Percentiles rank a stretch among this genome's conserved stretches.
Evolutionary conservation across 441 rosid species (phyloP).

Genomic region (Geranium incanum): DNA sequence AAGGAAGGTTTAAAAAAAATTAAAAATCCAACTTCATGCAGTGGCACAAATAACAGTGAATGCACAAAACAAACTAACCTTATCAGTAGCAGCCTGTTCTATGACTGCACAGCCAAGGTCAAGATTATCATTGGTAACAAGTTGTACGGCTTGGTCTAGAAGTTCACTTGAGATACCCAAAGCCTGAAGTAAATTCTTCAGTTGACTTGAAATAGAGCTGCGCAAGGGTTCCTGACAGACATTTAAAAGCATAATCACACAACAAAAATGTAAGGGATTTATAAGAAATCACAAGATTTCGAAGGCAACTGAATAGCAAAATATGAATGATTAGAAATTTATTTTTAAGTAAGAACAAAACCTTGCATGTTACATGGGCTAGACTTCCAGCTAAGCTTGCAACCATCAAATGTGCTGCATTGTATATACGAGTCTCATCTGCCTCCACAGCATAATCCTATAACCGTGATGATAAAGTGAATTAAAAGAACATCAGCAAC

Average conservation of each 20-base stretch:
- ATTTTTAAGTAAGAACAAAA: constrained; percentile 23
- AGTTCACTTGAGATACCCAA: constrained; percentile 52
- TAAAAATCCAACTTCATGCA: neutral
- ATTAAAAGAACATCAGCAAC: neutral
- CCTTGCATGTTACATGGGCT: constrained; percentile 99
- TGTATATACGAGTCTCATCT: constrained; percentile 83
- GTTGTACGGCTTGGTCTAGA: constrained; percentile 88
- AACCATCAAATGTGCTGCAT: constrained; percentile 98
- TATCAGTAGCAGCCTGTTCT: constrained; percentile 96
- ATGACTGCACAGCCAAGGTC: constrained; percentile 97
- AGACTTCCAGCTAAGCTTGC: constrained; percentile 97
- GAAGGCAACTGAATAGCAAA: neutral
- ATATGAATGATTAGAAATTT: neutral
- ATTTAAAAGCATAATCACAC: constrained; percentile 15
- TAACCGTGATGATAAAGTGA: constrained; percentile 13
- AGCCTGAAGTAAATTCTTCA: constrained; percentile 74
- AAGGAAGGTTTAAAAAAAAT: neutral
- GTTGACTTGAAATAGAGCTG: constrained; percentile 75
- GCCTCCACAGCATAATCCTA: constrained; percentile 94
- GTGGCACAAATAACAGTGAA: constrained; percentile 2
- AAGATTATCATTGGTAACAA: constrained; percentile 95
- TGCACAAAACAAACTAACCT: constrained; percentile 37
- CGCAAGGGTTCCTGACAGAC: constrained; percentile 83
- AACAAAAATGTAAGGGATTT: neutral
- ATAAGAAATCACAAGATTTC: constrained; percentile 5